These are phyloP conservation scores for Besnoitia besnoiti DNA, from an alignment of 169 alveolate species.

Conservation along the genomic window DNA sequence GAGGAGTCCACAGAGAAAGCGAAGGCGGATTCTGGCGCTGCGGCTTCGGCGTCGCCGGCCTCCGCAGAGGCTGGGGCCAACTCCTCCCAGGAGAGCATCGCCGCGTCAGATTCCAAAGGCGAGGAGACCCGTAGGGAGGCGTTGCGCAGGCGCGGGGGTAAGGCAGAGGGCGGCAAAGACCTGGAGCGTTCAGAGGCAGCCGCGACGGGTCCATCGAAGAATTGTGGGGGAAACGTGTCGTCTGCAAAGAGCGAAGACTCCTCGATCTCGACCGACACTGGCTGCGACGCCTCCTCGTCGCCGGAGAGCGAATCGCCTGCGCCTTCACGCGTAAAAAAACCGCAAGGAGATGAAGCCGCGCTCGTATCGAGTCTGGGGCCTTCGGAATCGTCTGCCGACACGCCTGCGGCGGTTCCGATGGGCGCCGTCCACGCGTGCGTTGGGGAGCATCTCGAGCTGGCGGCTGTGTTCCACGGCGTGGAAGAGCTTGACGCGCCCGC, in stretches of 20 bases:
- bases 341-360: background rate
- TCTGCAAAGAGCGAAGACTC: background rate
- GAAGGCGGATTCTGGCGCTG: background rate
- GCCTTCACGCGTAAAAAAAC: background rate
- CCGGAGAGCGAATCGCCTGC: background rate
- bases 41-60: background rate
- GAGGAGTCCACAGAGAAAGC: background rate
- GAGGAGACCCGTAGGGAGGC: too few species aligned
- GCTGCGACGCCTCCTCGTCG: too few species aligned
- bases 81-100: too few species aligned
- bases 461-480: background rate
- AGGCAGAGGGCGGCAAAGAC: too few species aligned
- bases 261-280: background rate
- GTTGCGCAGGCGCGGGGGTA: too few species aligned
- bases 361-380: background rate
- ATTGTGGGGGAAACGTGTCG: too few species aligned
- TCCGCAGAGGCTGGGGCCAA: too few species aligned
- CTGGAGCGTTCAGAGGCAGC: too few species aligned
- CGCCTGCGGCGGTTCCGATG: background rate
- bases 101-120: too few species aligned
- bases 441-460: background rate
- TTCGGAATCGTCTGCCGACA: background rate
- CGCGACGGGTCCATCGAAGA: too few species aligned
- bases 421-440: background rate
- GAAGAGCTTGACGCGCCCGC: background rate